Percentiles rank a stretch among this genome's conserved stretches.
Evolutionary conservation across 2,329 filamentous ascomycete genomes (phyloP).

Genomic region (Zymoseptoria crescenta): DNA sequence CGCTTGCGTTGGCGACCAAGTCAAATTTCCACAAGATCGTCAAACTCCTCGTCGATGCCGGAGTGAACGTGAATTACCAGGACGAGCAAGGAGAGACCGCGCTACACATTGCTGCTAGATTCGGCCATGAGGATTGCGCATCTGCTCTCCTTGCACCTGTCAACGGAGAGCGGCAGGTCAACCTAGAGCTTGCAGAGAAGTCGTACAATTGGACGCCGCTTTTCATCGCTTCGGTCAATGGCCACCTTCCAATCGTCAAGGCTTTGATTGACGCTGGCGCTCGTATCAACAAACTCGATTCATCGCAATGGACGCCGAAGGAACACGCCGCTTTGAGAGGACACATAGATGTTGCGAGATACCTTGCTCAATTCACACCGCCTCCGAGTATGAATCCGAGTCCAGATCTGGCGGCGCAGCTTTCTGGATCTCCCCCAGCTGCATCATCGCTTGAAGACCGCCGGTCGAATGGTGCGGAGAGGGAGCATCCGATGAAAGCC

Average conservation of each 20-base stretch:
- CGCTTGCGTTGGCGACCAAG: conserved; percentile 79
- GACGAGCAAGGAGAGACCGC: conserved; percentile 87
- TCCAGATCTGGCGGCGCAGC: conserved; percentile 20
- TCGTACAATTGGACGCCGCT: conserved; percentile 93
- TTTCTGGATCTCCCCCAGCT: conserved; percentile 19
- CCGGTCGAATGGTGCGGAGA: conserved; percentile 32
- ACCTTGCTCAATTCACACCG: conserved; percentile 53
- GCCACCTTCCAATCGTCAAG: conserved; percentile 65
- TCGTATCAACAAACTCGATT: conserved; percentile 65
- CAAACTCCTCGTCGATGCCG: conserved; percentile 76
- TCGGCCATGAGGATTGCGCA: conserved; percentile 75
- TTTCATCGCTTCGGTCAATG: conserved; percentile 86
- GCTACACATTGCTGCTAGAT: conserved; percentile 82
- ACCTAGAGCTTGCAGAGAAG: conserved; percentile 71
- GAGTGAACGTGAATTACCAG: conserved; percentile 87
- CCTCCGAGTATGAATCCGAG: conserved; percentile 25
- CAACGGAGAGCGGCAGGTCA: conserved; percentile 59
- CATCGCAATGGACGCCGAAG: conserved; percentile 86
- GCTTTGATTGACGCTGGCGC: conserved; percentile 72
- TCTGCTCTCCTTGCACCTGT: conserved; percentile 62
- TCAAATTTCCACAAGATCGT: conserved; percentile 81
- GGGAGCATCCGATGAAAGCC: conserved; percentile 28
- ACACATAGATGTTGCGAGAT: conserved; percentile 70
- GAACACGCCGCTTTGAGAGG: conserved; percentile 89
- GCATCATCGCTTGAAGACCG: conserved; percentile 50